A percentile compares a stretch with the other conserved stretches of the same genome.
Conservation (phyloP, 441 rosid genomes). For the Viola pubescens region DNA sequence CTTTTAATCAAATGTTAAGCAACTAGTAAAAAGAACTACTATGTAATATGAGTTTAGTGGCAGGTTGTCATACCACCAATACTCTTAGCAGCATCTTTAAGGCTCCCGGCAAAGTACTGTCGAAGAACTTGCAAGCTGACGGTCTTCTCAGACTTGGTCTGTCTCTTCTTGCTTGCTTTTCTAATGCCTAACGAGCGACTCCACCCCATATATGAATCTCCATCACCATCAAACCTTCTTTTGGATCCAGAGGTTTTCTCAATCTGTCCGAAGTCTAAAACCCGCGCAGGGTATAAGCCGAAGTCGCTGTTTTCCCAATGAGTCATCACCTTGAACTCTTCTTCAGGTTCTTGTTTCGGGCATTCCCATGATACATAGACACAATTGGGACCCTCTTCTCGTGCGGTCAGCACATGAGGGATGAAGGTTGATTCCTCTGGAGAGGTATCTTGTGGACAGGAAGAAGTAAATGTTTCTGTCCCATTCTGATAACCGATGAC, state of each 20-base stretch:
- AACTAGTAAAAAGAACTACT: no score
- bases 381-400: conserved; percentile 12
- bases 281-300: conserved; percentile 3
- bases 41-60: not conserved
- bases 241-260: conserved; percentile 12
- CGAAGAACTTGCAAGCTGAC: conserved; percentile 33
- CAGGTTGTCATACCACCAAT: conserved; percentile 28
- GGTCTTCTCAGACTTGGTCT: conserved; percentile 29
- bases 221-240: conserved; percentile 3
- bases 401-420: conserved; percentile 15
- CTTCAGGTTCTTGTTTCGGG: conserved; percentile 44
- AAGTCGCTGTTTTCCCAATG: conserved; percentile 22
- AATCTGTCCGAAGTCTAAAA: conserved; percentile 12
- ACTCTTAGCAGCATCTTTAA: conserved; percentile 35
- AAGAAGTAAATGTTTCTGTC: conserved; percentile 22
- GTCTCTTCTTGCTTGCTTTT: conserved; percentile 21
- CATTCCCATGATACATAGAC: conserved; percentile 31
- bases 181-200: conserved; percentile 13
- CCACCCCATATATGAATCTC: conserved; percentile 7
- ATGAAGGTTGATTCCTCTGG: conserved; percentile 24
- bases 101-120: conserved; percentile 35
- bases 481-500: not conserved
- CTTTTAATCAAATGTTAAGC: no score
- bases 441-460: conserved; percentile 27
- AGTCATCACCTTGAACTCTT: conserved; percentile 31